phyloP scores from a whole-genome alignment of 768 basidiomycete genomes.

The Mycena belliarum region DNA sequence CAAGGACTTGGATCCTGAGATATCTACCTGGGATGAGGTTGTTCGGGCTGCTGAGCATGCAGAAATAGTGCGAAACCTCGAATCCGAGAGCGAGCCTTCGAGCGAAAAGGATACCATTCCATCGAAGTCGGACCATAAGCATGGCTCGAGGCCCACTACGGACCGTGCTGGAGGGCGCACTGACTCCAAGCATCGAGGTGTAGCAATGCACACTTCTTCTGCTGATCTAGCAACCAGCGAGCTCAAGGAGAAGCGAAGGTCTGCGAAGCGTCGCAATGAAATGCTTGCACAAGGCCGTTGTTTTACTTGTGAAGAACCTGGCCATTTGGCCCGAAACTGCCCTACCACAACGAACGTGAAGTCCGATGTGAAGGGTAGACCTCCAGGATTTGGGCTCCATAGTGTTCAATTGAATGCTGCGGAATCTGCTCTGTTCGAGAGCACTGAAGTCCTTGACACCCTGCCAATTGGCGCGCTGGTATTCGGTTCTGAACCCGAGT shows the following conservation, averaged over 20 bases:
- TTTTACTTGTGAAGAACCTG: constrained; percentile 5
- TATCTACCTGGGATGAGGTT: neutral
- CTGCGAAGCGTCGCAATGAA: neutral
- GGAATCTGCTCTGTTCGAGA: neutral
- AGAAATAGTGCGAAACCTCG: neutral
- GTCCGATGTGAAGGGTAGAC: constrained; percentile 6
- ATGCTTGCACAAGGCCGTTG: constrained; percentile 6
- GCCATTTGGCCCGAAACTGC: constrained; percentile 10
- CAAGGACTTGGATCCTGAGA: constrained; percentile 20
- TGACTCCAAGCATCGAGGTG: neutral
- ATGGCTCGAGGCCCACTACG: neutral
- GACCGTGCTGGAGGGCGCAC: neutral
- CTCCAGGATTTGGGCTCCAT: neutral
- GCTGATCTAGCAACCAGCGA: too few species aligned
- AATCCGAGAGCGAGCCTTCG: too few species aligned
- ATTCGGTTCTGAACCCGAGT: too few species aligned
- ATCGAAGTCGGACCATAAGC: neutral
- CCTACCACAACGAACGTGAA: neutral
- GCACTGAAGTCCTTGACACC: neutral
- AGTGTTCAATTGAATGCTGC: neutral
- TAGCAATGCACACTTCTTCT: neutral
- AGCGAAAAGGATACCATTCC: too few species aligned
- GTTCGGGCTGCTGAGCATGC: neutral
- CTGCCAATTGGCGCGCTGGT: too few species aligned
- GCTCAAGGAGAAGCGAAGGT: neutral